phyloP scores from a whole-genome alignment of 495 filamentous ascomycete species.

The Penicillium riverlandense region DNA sequence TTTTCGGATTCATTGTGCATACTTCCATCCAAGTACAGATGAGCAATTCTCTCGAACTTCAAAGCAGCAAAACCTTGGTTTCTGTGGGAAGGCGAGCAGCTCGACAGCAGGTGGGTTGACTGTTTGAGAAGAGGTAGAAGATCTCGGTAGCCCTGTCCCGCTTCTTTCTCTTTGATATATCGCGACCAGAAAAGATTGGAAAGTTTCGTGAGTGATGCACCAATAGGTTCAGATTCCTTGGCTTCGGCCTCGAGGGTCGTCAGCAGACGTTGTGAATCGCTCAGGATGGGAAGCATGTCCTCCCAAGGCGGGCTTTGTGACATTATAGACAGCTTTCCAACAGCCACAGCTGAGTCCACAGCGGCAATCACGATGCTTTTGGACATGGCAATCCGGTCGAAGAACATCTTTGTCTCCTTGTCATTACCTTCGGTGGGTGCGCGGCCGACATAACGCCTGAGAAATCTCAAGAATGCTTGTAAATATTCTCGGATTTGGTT shows the following conservation, averaged over 20 bases:
- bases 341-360: slow-evolving; percentile 32
- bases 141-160: slow-evolving; percentile 25
- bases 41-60: slow-evolving; percentile 49
- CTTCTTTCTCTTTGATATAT: slow-evolving; percentile 43
- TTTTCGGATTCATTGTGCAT: slow-evolving; percentile 29
- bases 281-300: slow-evolving; percentile 27
- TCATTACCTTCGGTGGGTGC: slow-evolving; percentile 23
- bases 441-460: slow-evolving; percentile 41
- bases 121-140: slow-evolving; percentile 39
- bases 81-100: slow-evolving; percentile 32
- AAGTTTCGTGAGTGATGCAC: slow-evolving; percentile 41
- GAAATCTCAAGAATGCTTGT: slow-evolving; percentile 32
- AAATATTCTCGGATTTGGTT: slow-evolving; percentile 29
- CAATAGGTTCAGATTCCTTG: slow-evolving; percentile 12
- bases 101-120: slow-evolving; percentile 38
- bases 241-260: slow-evolving; percentile 28
- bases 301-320: slow-evolving; percentile 34
- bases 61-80: slow-evolving; percentile 40
- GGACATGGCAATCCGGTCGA: slow-evolving; percentile 21
- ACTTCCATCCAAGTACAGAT: slow-evolving; percentile 33
- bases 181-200: slow-evolving; percentile 76
- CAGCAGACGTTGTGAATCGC: slow-evolving; percentile 33
- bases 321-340: slow-evolving; percentile 35
- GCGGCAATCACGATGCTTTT: slow-evolving; percentile 34
- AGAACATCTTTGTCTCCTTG: slow-evolving; percentile 24